Conservation (phyloP, 2,329 filamentous ascomycete genomes). For the Colletotrichum camelliae region DNA sequence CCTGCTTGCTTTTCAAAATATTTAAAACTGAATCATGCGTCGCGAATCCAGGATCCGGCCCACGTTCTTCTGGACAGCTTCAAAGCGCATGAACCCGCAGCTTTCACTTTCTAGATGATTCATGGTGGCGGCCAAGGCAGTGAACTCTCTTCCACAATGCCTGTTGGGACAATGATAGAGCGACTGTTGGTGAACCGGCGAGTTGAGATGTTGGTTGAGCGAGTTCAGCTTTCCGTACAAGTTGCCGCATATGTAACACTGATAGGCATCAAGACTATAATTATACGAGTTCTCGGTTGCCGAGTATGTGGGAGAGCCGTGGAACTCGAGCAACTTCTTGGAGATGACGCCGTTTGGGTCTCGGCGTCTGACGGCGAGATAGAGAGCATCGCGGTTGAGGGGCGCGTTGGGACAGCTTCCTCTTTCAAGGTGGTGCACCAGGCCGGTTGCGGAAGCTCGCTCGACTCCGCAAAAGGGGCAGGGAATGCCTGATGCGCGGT, state of each 20-base stretch:
- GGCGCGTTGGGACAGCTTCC: slow-evolving; percentile 53
- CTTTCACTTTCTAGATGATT: slow-evolving; percentile 51
- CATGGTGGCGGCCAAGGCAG: slow-evolving; percentile 40
- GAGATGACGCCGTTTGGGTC: slow-evolving; percentile 57
- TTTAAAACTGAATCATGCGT: slow-evolving; percentile 27
- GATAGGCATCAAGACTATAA: slow-evolving; percentile 7
- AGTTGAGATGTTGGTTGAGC: slow-evolving; percentile 61
- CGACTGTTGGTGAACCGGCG: slow-evolving; percentile 45
- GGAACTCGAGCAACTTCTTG: slow-evolving; percentile 54
- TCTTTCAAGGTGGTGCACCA: slow-evolving; percentile 61
- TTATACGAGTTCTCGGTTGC: slow-evolving; percentile 47
- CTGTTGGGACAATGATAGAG: slow-evolving; percentile 46
- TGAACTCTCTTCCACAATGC: slow-evolving; percentile 41
- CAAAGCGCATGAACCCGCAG: slow-evolving; percentile 43
- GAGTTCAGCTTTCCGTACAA: neutral
- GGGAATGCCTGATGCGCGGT: slow-evolving; percentile 46
- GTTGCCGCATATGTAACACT: slow-evolving; percentile 60
- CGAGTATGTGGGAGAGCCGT: slow-evolving; percentile 36
- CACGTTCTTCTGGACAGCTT: slow-evolving; percentile 33
- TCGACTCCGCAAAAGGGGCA: slow-evolving; percentile 61
- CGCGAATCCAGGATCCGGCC: neutral
- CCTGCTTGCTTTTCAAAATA: neutral
- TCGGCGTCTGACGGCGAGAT: slow-evolving; percentile 44
- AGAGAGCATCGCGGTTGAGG: slow-evolving; percentile 54
- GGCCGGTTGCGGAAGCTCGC: slow-evolving; percentile 57